Conservation (phyloP, 768 basidiomycete species). For the Russula vinacea region DNA sequence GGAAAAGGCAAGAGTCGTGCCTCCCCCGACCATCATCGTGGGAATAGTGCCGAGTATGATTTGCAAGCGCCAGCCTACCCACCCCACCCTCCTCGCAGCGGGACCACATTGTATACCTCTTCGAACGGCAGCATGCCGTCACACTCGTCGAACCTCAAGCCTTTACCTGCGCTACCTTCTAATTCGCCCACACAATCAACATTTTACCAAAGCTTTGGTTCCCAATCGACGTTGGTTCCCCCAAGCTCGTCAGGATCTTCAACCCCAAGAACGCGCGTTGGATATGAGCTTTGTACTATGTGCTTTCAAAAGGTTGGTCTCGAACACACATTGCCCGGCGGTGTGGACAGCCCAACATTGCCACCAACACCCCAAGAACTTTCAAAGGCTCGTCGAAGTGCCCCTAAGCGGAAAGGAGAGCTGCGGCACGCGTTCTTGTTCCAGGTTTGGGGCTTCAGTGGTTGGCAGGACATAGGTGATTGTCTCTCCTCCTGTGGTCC, state of each 20-base stretch:
- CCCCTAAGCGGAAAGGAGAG: conserved; percentile 70
- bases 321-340: conserved; percentile 60
- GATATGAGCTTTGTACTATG: conserved; percentile 80
- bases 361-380: conserved; percentile 42
- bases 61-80: conserved; percentile 2
- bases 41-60: conserved; percentile 2
- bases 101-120: not conserved
- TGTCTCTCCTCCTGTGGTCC: conserved; percentile 24
- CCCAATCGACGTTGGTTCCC: conserved; percentile 25
- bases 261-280: conserved; percentile 34
- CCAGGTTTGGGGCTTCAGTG: conserved; percentile 76
- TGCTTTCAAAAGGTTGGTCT: conserved; percentile 81
- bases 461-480: conserved; percentile 90
- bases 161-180: conserved; percentile 45
- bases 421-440: conserved; percentile 83
- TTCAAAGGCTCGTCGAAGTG: conserved; percentile 56
- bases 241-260: conserved; percentile 29
- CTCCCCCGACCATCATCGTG: conserved; percentile 20
- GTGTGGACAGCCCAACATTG: conserved; percentile 38
- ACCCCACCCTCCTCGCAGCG: conserved; percentile 23
- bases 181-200: conserved; percentile 20
- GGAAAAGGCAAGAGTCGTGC: conserved; percentile 48
- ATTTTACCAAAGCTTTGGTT: conserved; percentile 16
- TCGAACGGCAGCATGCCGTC: conserved; percentile 8
- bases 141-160: conserved; percentile 38